Evolutionary conservation across 257 asterid species (phyloP).

Genomic region (Apocynum venetum): DNA sequence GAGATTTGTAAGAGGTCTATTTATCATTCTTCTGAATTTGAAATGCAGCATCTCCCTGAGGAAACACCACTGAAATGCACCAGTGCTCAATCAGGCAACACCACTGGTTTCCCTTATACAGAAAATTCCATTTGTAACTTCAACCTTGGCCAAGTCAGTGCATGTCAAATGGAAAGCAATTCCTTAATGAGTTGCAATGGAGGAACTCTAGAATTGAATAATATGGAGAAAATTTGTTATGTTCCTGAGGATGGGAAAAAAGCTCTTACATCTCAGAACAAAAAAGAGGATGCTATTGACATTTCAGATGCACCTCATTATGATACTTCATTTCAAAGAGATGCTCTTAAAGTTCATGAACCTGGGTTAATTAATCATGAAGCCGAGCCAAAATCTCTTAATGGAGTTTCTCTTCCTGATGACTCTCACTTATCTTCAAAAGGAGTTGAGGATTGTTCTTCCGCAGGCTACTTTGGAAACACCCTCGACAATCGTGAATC

Average conservation of each 20-base stretch:
- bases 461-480: neutral
- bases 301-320: neutral
- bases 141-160: neutral
- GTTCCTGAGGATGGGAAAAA: constrained; percentile 1
- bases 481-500: neutral
- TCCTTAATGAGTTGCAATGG: neutral
- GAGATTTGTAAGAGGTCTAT: constrained; percentile 3
- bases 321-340: neutral
- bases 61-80: no score
- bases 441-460: neutral
- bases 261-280: neutral
- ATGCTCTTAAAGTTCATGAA: neutral
- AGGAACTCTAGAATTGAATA: neutral
- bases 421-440: neutral
- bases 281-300: neutral
- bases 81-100: neutral
- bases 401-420: neutral
- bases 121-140: neutral
- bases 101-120: neutral
- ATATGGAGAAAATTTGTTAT: neutral
- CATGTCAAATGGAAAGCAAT: neutral
- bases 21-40: constrained; percentile 4
- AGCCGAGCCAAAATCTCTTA: neutral
- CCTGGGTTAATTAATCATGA: neutral
- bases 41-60: constrained; percentile 3